Conservation (phyloP, 2,329 filamentous ascomycete species). For the Ophiostoma quercus region DNA sequence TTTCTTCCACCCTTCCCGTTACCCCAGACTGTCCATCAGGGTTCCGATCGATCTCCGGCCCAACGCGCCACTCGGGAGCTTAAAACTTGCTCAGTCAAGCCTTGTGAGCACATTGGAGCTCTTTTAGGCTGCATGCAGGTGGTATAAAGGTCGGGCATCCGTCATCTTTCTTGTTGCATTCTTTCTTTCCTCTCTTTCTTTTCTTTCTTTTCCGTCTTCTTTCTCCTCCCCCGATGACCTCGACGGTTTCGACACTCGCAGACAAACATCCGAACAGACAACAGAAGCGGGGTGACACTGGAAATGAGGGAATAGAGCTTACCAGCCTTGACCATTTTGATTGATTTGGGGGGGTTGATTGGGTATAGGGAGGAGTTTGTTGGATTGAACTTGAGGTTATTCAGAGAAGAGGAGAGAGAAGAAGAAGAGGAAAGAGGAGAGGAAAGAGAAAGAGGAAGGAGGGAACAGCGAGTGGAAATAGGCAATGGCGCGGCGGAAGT, state of each 20-base stretch:
- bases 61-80: slow-evolving; percentile 17
- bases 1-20: neutral
- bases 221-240: neutral
- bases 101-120: slow-evolving; percentile 15
- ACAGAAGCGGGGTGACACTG: neutral
- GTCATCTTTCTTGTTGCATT: neutral
- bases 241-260: neutral
- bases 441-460: slow-evolving; percentile 12
- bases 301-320: slow-evolving; percentile 38
- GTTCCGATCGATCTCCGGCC: slow-evolving; percentile 20
- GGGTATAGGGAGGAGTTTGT: slow-evolving; percentile 12
- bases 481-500: slow-evolving; percentile 18
- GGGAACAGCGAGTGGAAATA: slow-evolving; percentile 15
- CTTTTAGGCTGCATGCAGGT: neutral
- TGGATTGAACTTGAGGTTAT: slow-evolving; percentile 4
- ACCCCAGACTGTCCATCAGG: neutral
- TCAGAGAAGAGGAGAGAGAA: neutral
- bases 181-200: neutral
- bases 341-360: slow-evolving; percentile 36
- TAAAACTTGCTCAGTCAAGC: slow-evolving; percentile 25
- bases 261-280: slow-evolving; percentile 1
- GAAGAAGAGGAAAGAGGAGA: slow-evolving; percentile 13
- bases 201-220: neutral
- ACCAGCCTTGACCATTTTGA: slow-evolving; percentile 99
- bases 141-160: slow-evolving; percentile 14